Percentiles rank a stretch among this genome's conserved stretches.
These are phyloP conservation scores for Candida maesae DNA, from an alignment of 805 yeast genomes.

Conservation along the genomic window DNA sequence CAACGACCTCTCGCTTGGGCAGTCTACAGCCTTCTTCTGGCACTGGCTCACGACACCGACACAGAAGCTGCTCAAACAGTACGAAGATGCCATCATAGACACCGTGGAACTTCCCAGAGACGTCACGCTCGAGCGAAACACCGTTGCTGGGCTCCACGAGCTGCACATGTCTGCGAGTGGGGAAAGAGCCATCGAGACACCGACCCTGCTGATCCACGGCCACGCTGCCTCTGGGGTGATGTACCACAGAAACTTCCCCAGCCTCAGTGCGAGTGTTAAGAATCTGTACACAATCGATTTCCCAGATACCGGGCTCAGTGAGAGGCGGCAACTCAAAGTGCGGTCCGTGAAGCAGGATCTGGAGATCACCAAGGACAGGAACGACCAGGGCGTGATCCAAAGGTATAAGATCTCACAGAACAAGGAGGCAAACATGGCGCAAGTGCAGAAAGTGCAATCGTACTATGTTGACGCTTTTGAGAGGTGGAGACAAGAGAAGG, in stretches of 20 bases:
- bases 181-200: constrained; percentile 23
- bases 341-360: constrained; percentile 12
- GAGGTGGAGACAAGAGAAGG: constrained; percentile 51
- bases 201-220: constrained; percentile 73
- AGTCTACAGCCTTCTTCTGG: constrained; percentile 15
- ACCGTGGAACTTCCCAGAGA: constrained; percentile 11
- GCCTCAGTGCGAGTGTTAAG: constrained; percentile 41
- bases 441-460: constrained; percentile 41
- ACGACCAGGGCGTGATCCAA: not conserved
- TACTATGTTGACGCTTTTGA: constrained; percentile 60
- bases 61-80: constrained; percentile 10
- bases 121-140: constrained; percentile 6
- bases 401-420: constrained; percentile 19
- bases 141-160: constrained; percentile 21
- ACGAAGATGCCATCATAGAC: constrained; percentile 19
- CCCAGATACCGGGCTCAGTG: constrained; percentile 67
- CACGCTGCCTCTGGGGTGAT: constrained; percentile 90
- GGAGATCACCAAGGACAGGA: constrained; percentile 11
- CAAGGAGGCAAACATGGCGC: constrained; percentile 16
- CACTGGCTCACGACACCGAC: constrained; percentile 20
- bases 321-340: constrained; percentile 21
- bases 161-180: constrained; percentile 25
- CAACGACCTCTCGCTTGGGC: constrained; percentile 12
- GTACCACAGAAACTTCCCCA: constrained; percentile 66
- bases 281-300: constrained; percentile 68